These are phyloP conservation scores for Coemansia sp. DNA, from an alignment of 192 early-diverging fungal species.

Conservation along the genomic window DNA sequence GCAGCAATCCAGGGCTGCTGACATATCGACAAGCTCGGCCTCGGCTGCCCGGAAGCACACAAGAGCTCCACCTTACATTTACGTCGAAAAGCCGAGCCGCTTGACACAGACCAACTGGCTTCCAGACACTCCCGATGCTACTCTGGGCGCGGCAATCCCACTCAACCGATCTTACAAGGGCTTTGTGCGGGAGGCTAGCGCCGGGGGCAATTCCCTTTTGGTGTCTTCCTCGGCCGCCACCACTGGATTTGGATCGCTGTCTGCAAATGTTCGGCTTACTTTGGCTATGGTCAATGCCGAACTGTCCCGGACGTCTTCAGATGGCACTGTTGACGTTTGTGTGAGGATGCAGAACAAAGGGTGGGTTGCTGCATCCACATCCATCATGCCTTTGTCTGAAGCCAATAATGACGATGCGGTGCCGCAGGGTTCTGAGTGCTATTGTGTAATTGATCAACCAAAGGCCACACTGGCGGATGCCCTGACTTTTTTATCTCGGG, in stretches of 20 bases:
- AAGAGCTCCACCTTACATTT: conserved; percentile 34
- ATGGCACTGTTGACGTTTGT: conserved; percentile 10
- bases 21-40: too few species aligned
- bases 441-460: conserved; percentile 43
- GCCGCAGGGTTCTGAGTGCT: too few species aligned
- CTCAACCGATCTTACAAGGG: conserved; percentile 28
- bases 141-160: background rate
- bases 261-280: conserved; percentile 14
- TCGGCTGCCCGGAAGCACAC: too few species aligned
- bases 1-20: too few species aligned
- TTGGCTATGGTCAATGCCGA: conserved; percentile 23
- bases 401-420: background rate
- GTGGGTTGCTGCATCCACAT: conserved; percentile 27
- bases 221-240: too few species aligned
- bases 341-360: conserved; percentile 50
- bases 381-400: too few species aligned
- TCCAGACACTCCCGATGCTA: too few species aligned
- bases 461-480: conserved; percentile 48
- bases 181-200: background rate
- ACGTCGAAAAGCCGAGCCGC: background rate
- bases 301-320: conserved; percentile 4
- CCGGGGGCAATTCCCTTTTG: background rate
- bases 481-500: conserved; percentile 15
- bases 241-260: background rate
- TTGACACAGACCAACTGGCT: conserved; percentile 16